A percentile compares a stretch with the other conserved stretches of the same genome.
Conservation (phyloP, 306 rosid genomes). For the Nissolia schottii region DNA sequence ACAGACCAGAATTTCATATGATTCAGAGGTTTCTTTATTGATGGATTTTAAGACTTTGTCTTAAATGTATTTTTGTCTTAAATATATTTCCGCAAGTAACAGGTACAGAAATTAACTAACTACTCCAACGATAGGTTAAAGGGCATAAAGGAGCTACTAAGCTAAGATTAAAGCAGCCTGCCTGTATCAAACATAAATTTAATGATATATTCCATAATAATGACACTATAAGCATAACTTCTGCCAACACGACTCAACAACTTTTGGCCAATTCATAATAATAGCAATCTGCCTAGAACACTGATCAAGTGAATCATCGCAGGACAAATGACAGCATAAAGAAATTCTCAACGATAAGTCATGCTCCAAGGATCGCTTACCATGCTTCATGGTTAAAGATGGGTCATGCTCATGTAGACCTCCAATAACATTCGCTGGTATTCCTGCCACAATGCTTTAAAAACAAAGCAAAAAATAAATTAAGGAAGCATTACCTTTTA, state of each 20-base stretch:
- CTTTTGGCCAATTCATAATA: not conserved
- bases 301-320: not conserved
- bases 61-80: not conserved
- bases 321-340: not conserved
- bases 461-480: slow-evolving; percentile 4
- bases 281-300: not conserved
- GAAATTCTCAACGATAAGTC: not conserved
- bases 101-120: not conserved
- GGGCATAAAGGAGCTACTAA: not conserved
- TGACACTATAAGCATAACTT: not conserved
- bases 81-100: not conserved
- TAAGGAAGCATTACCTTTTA: slow-evolving; percentile 8
- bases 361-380: slow-evolving; percentile 40
- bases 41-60: not conserved
- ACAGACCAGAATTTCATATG: not conserved
- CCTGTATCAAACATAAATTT: not conserved
- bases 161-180: slow-evolving; percentile 1
- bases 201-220: not conserved
- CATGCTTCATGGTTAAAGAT: slow-evolving; percentile 94
- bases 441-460: slow-evolving; percentile 84
- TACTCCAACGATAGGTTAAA: not conserved
- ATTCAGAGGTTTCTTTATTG: not conserved
- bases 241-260: not conserved
- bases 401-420: slow-evolving; percentile 60
- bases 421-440: slow-evolving; percentile 77